Percentiles rank a stretch among this genome's conserved stretches.
Conservation (phyloP, 2,329 filamentous ascomycete species). For the Alternaria arbusti region DNA sequence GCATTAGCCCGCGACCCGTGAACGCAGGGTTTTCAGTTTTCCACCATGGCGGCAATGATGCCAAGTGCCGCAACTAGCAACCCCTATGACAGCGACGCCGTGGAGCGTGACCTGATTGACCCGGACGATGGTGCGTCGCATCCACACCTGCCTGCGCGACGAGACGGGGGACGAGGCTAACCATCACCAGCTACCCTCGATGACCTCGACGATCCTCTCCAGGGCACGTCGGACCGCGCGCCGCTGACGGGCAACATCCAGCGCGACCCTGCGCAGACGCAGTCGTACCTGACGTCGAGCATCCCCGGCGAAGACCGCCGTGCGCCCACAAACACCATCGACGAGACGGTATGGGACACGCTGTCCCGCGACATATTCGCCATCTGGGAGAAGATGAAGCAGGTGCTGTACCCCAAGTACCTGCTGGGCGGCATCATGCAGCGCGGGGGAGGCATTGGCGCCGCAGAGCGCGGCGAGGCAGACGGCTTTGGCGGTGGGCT, state of each 20-base stretch:
- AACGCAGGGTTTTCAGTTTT: conserved; percentile 30
- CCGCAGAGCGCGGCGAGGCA: conserved; percentile 63
- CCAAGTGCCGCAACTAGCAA: conserved; percentile 50
- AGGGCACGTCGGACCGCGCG: conserved; percentile 71
- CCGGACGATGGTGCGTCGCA: conserved; percentile 57
- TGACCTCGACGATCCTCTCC: conserved; percentile 89
- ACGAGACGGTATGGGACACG: conserved; percentile 98
- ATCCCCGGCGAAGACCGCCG: conserved; percentile 93
- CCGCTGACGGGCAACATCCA: conserved; percentile 87
- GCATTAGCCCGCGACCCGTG: conserved; percentile 32
- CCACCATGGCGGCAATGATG: conserved; percentile 55
- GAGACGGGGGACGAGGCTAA: conserved; percentile 5
- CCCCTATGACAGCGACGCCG: conserved; percentile 54
- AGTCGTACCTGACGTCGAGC: conserved; percentile 83
- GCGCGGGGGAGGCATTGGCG: conserved; percentile 63
- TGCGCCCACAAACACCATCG: conserved; percentile 90
- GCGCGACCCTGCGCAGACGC: conserved; percentile 61
- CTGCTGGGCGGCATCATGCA: conserved; percentile 74
- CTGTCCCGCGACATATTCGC: conserved; percentile 87
- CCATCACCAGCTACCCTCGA: conserved; percentile 74
- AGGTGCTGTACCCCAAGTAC: conserved; percentile 96
- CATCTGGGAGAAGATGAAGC: conserved; percentile 97
- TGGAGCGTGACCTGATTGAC: conserved; percentile 60
- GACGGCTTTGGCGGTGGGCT: conserved; percentile 54
- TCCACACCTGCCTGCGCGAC: conserved; percentile 14